A percentile compares a stretch with the other conserved stretches of the same genome.
phyloP scores from a whole-genome alignment of 257 asterid species.

The Mentha longifolia region DNA sequence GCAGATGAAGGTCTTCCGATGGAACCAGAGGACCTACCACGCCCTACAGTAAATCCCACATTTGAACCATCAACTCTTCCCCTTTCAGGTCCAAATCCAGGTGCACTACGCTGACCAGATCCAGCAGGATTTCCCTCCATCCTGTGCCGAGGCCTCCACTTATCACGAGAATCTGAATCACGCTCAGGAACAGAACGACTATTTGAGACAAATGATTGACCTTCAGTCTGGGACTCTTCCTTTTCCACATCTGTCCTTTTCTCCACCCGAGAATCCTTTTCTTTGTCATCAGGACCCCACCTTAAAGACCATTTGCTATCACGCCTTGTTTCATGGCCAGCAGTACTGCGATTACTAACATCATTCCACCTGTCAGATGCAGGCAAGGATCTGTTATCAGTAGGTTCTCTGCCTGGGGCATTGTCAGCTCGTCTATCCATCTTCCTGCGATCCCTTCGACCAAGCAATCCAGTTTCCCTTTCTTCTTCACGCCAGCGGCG shows the following conservation, averaged over 20 bases:
- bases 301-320: slow-evolving; percentile 93
- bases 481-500: slow-evolving; percentile 99
- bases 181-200: slow-evolving; percentile 75
- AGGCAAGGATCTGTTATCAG: slow-evolving; percentile 66
- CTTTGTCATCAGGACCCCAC: slow-evolving; percentile 99
- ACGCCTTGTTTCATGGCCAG: slow-evolving; percentile 80
- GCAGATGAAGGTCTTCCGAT: slow-evolving; percentile 50
- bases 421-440: slow-evolving; percentile 78
- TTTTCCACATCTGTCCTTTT: slow-evolving; percentile 72
- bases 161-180: slow-evolving; percentile 91
- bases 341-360: slow-evolving; percentile 64
- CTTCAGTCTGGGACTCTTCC: slow-evolving; percentile 71
- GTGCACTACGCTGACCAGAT: slow-evolving; percentile 83
- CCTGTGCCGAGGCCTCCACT: slow-evolving; percentile 99
- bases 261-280: slow-evolving; percentile 77
- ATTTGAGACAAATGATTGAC: slow-evolving; percentile 55
- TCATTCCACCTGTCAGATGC: slow-evolving; percentile 84
- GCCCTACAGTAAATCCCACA: slow-evolving; percentile 87
- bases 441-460: slow-evolving; percentile 92
- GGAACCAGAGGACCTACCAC: slow-evolving; percentile 75
- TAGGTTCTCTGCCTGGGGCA: slow-evolving; percentile 68
- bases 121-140: slow-evolving; percentile 79
- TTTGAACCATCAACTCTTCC: slow-evolving; percentile 77
- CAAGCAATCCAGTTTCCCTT: slow-evolving; percentile 98
- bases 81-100: slow-evolving; percentile 91